Percentiles rank a stretch among this genome's conserved stretches.
These are phyloP conservation scores for Fusarium solani-melongenae DNA, from an alignment of 2,329 filamentous ascomycete genomes.

Conservation along the genomic window DNA sequence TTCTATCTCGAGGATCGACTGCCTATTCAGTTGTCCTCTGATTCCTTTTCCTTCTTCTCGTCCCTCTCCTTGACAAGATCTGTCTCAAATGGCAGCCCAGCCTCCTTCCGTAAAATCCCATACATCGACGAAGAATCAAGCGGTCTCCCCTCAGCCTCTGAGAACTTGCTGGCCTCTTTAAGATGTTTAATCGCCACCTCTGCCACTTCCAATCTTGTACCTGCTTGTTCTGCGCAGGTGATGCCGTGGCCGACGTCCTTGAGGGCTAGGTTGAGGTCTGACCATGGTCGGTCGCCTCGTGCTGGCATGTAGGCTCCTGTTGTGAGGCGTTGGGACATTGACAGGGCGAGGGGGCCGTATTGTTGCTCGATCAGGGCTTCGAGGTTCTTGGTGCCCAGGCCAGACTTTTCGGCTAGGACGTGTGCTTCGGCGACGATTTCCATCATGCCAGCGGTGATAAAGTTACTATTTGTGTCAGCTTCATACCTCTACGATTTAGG, in stretches of 20 bases:
- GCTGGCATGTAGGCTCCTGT: slow-evolving; percentile 52
- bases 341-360: slow-evolving; percentile 51
- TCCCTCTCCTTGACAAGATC: slow-evolving; percentile 49
- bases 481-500: accelerated
- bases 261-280: slow-evolving; percentile 60
- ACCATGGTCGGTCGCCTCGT: slow-evolving; percentile 53
- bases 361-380: slow-evolving; percentile 56
- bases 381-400: slow-evolving; percentile 52
- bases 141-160: slow-evolving; percentile 46
- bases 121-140: slow-evolving; percentile 64
- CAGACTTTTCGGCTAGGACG: slow-evolving; percentile 59
- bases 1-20: not conserved
- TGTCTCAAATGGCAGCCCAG: slow-evolving; percentile 58
- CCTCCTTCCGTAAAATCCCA: slow-evolving; percentile 56
- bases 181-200: slow-evolving; percentile 57
- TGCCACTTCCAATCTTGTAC: slow-evolving; percentile 53
- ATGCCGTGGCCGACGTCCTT: slow-evolving; percentile 65
- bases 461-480: slow-evolving; percentile 51
- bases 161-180: slow-evolving; percentile 54
- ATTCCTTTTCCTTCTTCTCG: not conserved
- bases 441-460: slow-evolving; percentile 61
- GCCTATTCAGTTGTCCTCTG: not conserved
- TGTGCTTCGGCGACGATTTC: slow-evolving; percentile 61
- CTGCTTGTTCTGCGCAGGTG: slow-evolving; percentile 52
- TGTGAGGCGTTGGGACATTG: slow-evolving; percentile 52